Percentiles rank a stretch among this genome's conserved stretches.
These are phyloP conservation scores for Talaromyces sp. DNA, from an alignment of 2,329 filamentous ascomycete genomes.

Conservation along the genomic window DNA sequence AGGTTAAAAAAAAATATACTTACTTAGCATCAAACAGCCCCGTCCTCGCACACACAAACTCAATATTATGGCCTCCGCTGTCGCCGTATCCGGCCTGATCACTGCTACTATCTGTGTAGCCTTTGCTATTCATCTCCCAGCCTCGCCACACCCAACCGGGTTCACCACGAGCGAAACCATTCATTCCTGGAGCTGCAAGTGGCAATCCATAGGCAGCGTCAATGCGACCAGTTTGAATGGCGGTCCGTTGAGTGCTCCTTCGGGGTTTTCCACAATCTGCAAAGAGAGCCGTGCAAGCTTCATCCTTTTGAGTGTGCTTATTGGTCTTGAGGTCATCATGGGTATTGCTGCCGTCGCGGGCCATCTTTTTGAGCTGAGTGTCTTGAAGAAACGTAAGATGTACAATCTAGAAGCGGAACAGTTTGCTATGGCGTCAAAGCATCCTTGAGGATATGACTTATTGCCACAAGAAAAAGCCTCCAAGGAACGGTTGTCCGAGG, in stretches of 20 bases:
- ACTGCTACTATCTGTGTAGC: slow-evolving; percentile 28
- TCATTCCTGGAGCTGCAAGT: slow-evolving; percentile 40
- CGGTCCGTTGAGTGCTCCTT: slow-evolving; percentile 21
- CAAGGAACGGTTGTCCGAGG: neutral
- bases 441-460: neutral
- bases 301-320: slow-evolving; percentile 28
- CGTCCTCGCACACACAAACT: slow-evolving; percentile 30
- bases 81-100: slow-evolving; percentile 32
- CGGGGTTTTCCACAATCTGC: slow-evolving; percentile 36
- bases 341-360: slow-evolving; percentile 26
- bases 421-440: slow-evolving; percentile 11
- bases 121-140: slow-evolving; percentile 30
- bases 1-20: neutral
- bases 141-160: slow-evolving; percentile 23
- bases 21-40: slow-evolving; percentile 22
- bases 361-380: slow-evolving; percentile 27
- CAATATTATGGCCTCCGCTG: slow-evolving; percentile 29
- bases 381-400: slow-evolving; percentile 21
- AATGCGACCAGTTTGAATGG: slow-evolving; percentile 13
- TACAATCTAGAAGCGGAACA: slow-evolving; percentile 4
- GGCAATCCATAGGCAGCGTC: slow-evolving; percentile 21
- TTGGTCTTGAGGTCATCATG: slow-evolving; percentile 32
- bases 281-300: slow-evolving; percentile 31
- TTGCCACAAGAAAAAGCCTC: neutral
- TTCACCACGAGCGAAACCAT: slow-evolving; percentile 33